Conservation (phyloP, 1,284 basidiomycete genomes). For the Flammula alnicola region DNA sequence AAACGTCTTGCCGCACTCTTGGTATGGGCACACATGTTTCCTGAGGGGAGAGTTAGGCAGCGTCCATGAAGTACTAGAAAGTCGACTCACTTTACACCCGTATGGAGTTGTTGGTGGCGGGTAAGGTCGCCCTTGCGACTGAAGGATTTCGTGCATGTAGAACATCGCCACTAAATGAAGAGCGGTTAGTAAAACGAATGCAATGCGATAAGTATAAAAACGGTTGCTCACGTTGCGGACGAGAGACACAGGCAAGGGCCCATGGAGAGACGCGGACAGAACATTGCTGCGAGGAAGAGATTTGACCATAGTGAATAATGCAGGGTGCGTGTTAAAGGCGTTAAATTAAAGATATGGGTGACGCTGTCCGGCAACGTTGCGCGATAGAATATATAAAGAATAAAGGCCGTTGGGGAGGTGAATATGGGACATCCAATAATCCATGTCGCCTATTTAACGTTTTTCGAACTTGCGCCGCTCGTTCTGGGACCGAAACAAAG, state of each 20-base stretch:
- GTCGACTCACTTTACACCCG: constrained; percentile 46
- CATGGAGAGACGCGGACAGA: not conserved
- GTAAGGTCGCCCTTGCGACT: constrained; percentile 55
- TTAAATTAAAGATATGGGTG: constrained; percentile 17
- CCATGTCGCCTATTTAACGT: constrained; percentile 24
- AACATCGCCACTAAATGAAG: constrained; percentile 34
- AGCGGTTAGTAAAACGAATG: constrained; percentile 7
- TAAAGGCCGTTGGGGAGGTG: constrained; percentile 11
- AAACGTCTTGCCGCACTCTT: constrained; percentile 56
- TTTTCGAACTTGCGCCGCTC: constrained; percentile 10
- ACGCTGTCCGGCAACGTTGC: constrained; percentile 34
- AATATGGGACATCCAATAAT: not conserved
- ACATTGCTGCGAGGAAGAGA: not conserved
- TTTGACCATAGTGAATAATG: constrained; percentile 9
- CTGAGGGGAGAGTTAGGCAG: constrained; percentile 32
- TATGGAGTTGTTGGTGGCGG: constrained; percentile 53
- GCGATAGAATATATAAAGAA: constrained; percentile 17
- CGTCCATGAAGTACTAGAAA: not conserved
- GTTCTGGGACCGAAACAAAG: constrained; percentile 27
- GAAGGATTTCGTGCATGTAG: constrained; percentile 49
- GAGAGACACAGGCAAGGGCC: not conserved
- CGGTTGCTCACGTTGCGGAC: not conserved
- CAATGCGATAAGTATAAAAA: not conserved
- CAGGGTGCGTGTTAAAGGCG: not conserved
- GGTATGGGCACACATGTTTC: constrained; percentile 47